Conservation (phyloP, 495 filamentous ascomycete species). For the Penicillium desertorum region DNA sequence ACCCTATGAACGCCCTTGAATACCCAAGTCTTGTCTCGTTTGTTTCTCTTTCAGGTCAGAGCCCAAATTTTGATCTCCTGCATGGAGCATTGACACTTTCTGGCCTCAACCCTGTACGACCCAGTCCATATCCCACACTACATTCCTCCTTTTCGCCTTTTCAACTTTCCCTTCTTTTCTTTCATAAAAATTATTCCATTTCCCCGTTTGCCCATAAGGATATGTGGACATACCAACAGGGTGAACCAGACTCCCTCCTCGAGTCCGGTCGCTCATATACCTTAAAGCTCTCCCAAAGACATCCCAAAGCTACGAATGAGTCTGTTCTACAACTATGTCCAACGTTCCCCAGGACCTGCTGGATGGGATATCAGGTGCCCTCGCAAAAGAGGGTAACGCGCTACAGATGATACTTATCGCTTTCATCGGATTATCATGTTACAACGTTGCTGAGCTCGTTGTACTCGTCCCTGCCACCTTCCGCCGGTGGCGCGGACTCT, state of each 20-base stretch:
- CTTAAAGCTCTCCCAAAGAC: too few species aligned
- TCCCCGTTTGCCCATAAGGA: conserved; percentile 2
- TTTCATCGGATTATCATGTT: conserved; percentile 51
- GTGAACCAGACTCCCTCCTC: conserved; percentile 12
- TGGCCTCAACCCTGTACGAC: background rate
- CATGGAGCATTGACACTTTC: conserved; percentile 8
- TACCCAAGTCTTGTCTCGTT: background rate
- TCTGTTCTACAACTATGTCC: conserved; percentile 16
- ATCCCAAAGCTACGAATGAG: background rate
- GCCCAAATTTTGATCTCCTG: background rate
- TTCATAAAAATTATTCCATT: background rate
- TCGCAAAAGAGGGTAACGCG: conserved; percentile 26
- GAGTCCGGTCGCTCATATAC: conserved; percentile 1
- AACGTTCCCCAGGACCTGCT: conserved; percentile 27
- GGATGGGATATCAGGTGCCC: conserved; percentile 40
- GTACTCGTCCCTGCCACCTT: conserved; percentile 52
- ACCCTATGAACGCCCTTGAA: background rate
- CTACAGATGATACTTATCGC: conserved; percentile 41
- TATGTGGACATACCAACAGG: conserved; percentile 29
- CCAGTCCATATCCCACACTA: conserved; percentile 8
- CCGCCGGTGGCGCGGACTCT: conserved; percentile 51
- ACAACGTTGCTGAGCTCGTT: conserved; percentile 52
- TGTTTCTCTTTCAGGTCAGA: background rate
- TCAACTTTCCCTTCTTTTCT: conserved; percentile 5
- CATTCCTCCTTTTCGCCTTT: background rate